Conservation (phyloP, 306 rosid species). For the Lupinus albus region DNA sequence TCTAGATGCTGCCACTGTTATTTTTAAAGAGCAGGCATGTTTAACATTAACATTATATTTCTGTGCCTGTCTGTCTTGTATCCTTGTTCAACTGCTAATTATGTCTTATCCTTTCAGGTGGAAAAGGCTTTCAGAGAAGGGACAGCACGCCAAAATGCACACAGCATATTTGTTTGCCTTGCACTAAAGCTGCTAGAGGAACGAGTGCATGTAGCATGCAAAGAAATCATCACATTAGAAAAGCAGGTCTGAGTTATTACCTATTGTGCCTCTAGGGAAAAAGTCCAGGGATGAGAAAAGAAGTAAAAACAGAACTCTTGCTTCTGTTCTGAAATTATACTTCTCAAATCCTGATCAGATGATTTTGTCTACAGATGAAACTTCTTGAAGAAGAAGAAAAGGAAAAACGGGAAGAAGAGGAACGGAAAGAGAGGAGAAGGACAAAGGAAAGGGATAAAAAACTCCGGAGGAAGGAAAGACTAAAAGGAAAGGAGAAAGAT, state of each 20-base stretch:
- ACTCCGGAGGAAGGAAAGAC: slow-evolving; percentile 88
- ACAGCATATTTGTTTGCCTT: slow-evolving; percentile 95
- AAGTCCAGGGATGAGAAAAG: slow-evolving; percentile 4
- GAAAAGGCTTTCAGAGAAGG: slow-evolving; percentile 99
- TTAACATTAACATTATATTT: slow-evolving; percentile 34
- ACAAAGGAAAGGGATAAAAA: slow-evolving; percentile 93
- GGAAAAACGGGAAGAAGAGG: slow-evolving; percentile 98
- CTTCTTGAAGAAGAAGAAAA: slow-evolving; percentile 99
- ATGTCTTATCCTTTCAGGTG: slow-evolving; percentile 63
- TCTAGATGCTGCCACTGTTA: slow-evolving; percentile 96
- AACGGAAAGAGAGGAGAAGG: slow-evolving; percentile 92
- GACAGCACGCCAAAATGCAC: slow-evolving; percentile 99
- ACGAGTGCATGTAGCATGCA: slow-evolving; percentile 94
- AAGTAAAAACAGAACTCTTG: slow-evolving; percentile 9
- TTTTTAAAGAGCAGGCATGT: slow-evolving; percentile 94
- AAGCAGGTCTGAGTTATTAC: slow-evolving; percentile 74
- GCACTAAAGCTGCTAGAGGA: slow-evolving; percentile 95
- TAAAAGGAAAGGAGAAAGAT: slow-evolving; percentile 90
- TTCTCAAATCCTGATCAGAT: slow-evolving; percentile 39
- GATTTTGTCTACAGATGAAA: slow-evolving; percentile 67
- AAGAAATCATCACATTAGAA: slow-evolving; percentile 92
- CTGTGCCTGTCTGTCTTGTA: slow-evolving; percentile 5
- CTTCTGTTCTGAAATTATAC: slow-evolving; percentile 34
- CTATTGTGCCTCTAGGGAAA: slow-evolving; percentile 41
- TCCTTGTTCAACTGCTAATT: slow-evolving; percentile 37